These are phyloP conservation scores for Aphanomyces stellatus DNA, from an alignment of 352 stramenopile species.

Conservation along the genomic window DNA sequence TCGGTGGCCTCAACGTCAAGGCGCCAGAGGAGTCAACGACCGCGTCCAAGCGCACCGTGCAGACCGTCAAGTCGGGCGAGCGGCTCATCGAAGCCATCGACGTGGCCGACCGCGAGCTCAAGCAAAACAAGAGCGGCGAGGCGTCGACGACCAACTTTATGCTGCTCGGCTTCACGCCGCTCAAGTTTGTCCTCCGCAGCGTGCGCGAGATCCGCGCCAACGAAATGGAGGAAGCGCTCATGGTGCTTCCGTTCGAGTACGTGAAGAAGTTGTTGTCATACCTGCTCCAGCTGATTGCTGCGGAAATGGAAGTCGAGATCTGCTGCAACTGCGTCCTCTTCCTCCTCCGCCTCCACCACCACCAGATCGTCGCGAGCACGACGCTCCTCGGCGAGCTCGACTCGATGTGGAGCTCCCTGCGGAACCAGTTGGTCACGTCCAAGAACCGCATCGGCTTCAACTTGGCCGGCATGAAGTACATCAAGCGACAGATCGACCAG, in stretches of 20 bases:
- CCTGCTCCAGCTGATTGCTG: conserved; percentile 84
- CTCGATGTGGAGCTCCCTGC: conserved; percentile 67
- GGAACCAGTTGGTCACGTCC: conserved; percentile 55
- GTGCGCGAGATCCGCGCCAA: conserved; percentile 88
- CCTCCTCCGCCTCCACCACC: conserved; percentile 69
- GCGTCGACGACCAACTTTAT: conserved; percentile 83
- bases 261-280: conserved; percentile 91
- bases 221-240: conserved; percentile 96
- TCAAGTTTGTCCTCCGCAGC: conserved; percentile 92
- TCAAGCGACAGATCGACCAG: conserved; percentile 77
- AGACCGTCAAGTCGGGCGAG: conserved; percentile 85
- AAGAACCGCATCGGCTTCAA: conserved; percentile 87
- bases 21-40: conserved; percentile 61
- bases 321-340: conserved; percentile 77
- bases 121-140: conserved; percentile 54
- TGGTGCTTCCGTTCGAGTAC: conserved; percentile 96
- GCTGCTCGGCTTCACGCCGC: conserved; percentile 91
- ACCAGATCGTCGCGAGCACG: conserved; percentile 59
- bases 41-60: conserved; percentile 87
- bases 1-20: conserved; percentile 39
- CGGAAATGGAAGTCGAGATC: conserved; percentile 88
- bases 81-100: conserved; percentile 95
- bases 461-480: conserved; percentile 78
- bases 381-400: conserved; percentile 68
- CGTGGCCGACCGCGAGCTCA: conserved; percentile 85